Percentiles rank a stretch among this genome's conserved stretches.
Conservation (phyloP, 2,329 filamentous ascomycete genomes). For the Arthrinium phaeospermum region DNA sequence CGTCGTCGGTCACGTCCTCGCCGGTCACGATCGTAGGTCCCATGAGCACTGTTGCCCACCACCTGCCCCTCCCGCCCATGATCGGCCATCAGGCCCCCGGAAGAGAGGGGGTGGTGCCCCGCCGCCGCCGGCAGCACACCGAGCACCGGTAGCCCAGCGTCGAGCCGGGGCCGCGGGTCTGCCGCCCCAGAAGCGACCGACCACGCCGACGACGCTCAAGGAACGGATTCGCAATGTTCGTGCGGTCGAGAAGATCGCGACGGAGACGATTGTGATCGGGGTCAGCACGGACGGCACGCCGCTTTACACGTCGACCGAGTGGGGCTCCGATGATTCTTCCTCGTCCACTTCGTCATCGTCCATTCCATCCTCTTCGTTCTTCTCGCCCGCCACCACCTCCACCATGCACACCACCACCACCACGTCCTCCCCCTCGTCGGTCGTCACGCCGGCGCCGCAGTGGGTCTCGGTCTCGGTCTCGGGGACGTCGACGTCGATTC, state of each 20-base stretch:
- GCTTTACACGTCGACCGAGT: not conserved
- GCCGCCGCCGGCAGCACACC: too few species aligned
- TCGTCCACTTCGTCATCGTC: not conserved
- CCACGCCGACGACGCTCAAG: not conserved
- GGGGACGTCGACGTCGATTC: constrained; percentile 26
- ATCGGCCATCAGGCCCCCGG: not conserved
- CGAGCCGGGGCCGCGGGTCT: not conserved
- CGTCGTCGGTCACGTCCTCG: not conserved
- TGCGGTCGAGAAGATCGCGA: not conserved
- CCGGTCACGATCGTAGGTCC: not conserved
- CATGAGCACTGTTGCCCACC: not conserved
- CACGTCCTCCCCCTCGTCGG: not conserved
- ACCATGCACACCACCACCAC: not conserved
- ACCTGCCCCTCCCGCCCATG: not conserved
- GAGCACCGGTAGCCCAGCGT: not conserved
- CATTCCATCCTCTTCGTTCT: not conserved
- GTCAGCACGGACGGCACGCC: constrained; percentile 5
- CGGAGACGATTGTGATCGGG: constrained; percentile 7
- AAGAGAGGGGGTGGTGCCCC: not conserved
- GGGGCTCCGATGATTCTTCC: not conserved
- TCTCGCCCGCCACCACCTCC: not conserved
- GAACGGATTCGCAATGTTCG: not conserved
- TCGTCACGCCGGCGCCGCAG: not conserved
- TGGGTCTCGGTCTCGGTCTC: not conserved
- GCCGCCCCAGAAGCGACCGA: not conserved